Conservation (phyloP, 306 rosid genomes). For the Quercus gilva region DNA sequence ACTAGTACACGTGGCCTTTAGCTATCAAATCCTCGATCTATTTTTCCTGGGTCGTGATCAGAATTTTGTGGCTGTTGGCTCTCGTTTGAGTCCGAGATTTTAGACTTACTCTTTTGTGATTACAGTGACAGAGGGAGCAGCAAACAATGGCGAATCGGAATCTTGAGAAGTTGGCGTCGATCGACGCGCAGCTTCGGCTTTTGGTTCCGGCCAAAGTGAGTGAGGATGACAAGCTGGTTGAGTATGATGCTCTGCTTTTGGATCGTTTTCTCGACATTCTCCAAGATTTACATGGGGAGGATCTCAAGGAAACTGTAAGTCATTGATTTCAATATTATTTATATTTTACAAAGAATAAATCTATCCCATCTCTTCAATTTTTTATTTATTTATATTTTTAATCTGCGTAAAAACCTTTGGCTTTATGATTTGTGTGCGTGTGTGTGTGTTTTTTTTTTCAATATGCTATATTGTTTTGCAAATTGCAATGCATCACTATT, state of each 20-base stretch:
- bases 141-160: constrained; percentile 62
- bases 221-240: constrained; percentile 90
- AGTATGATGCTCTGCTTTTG: constrained; percentile 87
- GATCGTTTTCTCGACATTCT: constrained; percentile 99
- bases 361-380: constrained; percentile 1
- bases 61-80: constrained; percentile 18
- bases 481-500: too few species aligned
- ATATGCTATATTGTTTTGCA: too few species aligned
- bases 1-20: constrained; percentile 27
- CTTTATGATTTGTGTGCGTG: too few species aligned
- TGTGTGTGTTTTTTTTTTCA: too few species aligned
- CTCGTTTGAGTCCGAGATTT: constrained; percentile 33
- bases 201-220: constrained; percentile 86
- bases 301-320: constrained; percentile 90
- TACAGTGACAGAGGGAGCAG: constrained; percentile 8
- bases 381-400: too few species aligned
- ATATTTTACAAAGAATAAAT: constrained; percentile 2
- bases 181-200: constrained; percentile 91
- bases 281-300: constrained; percentile 97
- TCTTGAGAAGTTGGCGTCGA: constrained; percentile 90
- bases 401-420: not conserved
- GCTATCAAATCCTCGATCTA: constrained; percentile 8
- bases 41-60: constrained; percentile 8
- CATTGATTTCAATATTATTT: constrained; percentile 6
- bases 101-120: constrained; percentile 20